Percentiles rank a stretch among this genome's conserved stretches.
These are phyloP conservation scores for Elsinoe necatrix DNA, from an alignment of 2,329 filamentous ascomycete genomes.

Conservation along the genomic window DNA sequence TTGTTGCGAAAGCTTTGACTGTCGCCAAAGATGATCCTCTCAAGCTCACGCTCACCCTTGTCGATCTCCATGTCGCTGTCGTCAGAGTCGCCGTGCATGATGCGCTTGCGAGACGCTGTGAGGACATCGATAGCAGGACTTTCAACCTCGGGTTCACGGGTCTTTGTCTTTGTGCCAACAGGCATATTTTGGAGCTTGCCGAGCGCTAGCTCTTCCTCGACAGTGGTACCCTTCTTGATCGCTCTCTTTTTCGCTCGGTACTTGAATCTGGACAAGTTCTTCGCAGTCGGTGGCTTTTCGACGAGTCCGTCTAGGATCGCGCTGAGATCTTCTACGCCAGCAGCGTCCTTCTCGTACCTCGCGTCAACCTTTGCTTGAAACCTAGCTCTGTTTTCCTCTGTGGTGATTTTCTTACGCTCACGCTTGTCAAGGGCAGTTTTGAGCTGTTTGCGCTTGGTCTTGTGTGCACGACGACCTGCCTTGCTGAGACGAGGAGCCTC, in stretches of 20 bases:
- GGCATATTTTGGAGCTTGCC: neutral
- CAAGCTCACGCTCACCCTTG: constrained; percentile 69
- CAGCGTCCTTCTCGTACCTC: neutral
- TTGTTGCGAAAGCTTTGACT: constrained; percentile 64
- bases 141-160: neutral
- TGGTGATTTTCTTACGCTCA: neutral
- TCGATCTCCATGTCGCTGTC: constrained; percentile 48
- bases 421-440: neutral
- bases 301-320: neutral
- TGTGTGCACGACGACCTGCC: neutral
- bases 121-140: neutral
- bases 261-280: neutral
- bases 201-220: neutral
- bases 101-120: neutral
- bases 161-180: neutral
- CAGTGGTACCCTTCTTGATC: neutral
- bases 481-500: neutral
- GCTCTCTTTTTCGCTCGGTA: neutral
- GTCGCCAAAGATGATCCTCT: constrained; percentile 76
- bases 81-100: neutral
- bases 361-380: neutral
- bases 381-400: neutral
- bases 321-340: neutral
- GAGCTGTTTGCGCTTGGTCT: neutral
- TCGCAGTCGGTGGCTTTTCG: too few species aligned